These are phyloP conservation scores for Backusella australiensis DNA, from an alignment of 192 early-diverging fungal species.

Conservation along the genomic window DNA sequence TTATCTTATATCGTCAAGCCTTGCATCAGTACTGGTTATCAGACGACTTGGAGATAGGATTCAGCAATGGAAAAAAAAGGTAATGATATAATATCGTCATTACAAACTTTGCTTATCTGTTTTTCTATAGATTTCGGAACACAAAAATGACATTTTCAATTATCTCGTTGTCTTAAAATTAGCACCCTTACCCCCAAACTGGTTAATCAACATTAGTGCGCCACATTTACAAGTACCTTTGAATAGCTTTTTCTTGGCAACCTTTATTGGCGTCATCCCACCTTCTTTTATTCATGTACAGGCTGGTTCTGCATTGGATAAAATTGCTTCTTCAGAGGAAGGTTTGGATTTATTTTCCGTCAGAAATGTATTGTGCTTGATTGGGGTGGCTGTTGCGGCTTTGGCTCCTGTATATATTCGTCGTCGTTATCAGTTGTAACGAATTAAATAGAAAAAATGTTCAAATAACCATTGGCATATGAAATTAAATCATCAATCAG, in stretches of 20 bases:
- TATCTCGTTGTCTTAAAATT: conserved; percentile 55
- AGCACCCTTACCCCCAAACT: conserved; percentile 56
- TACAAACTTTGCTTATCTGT: not conserved
- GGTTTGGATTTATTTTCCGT: conserved; percentile 40
- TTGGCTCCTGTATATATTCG: conserved; percentile 44
- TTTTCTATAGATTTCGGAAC: conserved; percentile 26
- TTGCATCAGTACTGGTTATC: conserved; percentile 46
- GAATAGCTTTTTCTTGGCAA: conserved; percentile 49
- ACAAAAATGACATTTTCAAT: conserved; percentile 50
- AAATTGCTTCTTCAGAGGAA: conserved; percentile 39
- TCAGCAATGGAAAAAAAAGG: conserved; percentile 45
- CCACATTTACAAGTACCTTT: conserved; percentile 54
- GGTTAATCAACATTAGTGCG: conserved; percentile 54
- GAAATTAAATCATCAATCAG: too few relatives aligned
- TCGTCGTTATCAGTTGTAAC: conserved; percentile 10
- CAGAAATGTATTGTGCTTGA: conserved; percentile 41
- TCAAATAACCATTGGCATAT: too few relatives aligned
- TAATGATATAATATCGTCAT: not conserved
- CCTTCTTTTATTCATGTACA: conserved; percentile 55
- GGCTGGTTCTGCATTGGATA: conserved; percentile 49
- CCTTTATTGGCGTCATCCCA: conserved; percentile 50
- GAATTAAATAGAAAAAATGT: too few relatives aligned
- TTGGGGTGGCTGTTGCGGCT: conserved; percentile 41
- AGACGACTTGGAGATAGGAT: conserved; percentile 42
- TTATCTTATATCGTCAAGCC: conserved; percentile 49